Base-by-base conservation (phyloP, 2,329 filamentous ascomycete genomes). In the Bisporella sp. region DNA sequence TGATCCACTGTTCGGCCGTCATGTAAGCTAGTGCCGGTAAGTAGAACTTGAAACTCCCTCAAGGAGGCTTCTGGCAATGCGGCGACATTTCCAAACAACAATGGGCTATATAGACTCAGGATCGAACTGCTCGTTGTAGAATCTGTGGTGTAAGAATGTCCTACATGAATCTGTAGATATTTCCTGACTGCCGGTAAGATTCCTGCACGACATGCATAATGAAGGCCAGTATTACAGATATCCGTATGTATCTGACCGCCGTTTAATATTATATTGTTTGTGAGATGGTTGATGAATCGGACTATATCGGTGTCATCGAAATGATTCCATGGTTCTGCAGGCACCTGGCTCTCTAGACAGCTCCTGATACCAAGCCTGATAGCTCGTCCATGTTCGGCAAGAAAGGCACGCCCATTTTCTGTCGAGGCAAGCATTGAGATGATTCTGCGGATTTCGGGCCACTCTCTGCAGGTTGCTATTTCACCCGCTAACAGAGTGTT, bases 381-480 rank as follows among this genome's bases (percentile, higher is more conserved):
- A 21, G 32, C 30, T 6, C 31, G 6, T 4, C 46, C 51, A 32
- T 46, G 43, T 2, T 5, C 9, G 5, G 43, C 35, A 7, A 61
- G 29, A 21, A 57, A 57, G 11, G 44, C 5, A 37, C 57, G 57
- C 9, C 57, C 56, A 45, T 57, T 35, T 4, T 6, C 28, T 8
- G 56, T 57, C 4, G 48, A 46, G 5, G 56, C 56, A 11, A 61
- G 47, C 37, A 57, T 50, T 2, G 53, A 51, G 35, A 57, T 40
- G 4, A 50, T 46, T 5, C 49, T 50, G 5, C 31, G 40, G 41
- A 54, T 32, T 5, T 43, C 21, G 21, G 21, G 21, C 21, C 21
- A 21, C 21, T 21, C 21, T 21, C 21, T 41, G 9, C 30, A 9
- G 30, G 47, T 49, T 11, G 32, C 13, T 1, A 5, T 6, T n/a